Conservation (phyloP, 176 grass and related monocot genomes). For the Oryza nivara region DNA sequence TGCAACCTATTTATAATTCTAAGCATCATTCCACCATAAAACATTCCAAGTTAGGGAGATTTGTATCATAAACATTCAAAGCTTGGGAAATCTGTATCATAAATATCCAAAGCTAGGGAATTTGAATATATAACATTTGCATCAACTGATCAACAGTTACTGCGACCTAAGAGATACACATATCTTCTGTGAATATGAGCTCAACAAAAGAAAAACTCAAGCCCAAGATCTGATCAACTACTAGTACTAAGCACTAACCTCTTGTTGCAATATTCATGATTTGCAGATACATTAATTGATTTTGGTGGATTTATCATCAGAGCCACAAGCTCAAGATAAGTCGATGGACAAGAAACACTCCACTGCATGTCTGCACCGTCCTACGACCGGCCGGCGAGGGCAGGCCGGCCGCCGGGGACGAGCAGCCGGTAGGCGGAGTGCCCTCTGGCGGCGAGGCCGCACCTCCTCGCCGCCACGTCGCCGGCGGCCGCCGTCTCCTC, state of each 20-base stretch:
- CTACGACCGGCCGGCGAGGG: slow-evolving; percentile 19
- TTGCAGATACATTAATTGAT: neutral
- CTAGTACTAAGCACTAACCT: neutral
- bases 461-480: neutral
- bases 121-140: neutral
- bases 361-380: neutral
- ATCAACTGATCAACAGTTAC: neutral
- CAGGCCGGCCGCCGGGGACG: neutral
- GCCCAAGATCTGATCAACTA: neutral
- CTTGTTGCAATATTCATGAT: neutral
- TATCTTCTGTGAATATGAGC: slow-evolving; percentile 4
- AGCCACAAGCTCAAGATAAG: neutral
- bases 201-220: slow-evolving; percentile 28
- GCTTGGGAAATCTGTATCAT: neutral
- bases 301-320: slow-evolving; percentile 1
- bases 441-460: slow-evolving; percentile 23
- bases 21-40: neutral
- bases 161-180: neutral
- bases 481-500: neutral
- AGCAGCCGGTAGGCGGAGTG: slow-evolving; percentile 45
- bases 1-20: neutral
- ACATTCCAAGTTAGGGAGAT: no score
- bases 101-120: no score
- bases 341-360: neutral
- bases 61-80: neutral